Evolutionary conservation across 371 early-diverging fungal species (phyloP), one percentile per base, ranked within the genome.

Genomic region (Batkoa obscura): DNA sequence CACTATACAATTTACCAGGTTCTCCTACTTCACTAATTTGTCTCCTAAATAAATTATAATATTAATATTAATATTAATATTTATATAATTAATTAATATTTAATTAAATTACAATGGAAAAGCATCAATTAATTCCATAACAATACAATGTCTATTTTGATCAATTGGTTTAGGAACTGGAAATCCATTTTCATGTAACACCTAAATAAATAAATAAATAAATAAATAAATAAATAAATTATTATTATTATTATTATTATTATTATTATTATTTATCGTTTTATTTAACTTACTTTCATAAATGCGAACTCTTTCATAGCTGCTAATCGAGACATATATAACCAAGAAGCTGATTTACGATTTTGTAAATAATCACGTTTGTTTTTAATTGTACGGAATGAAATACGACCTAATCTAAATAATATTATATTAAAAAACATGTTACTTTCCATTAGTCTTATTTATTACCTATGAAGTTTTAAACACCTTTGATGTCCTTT

Each of bases 261-360:
- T 9, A 35, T 6, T n/a, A 13, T 36, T 23, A 32, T 35, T 31
- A 8, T 48, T 12, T 13, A 6, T 1, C 12, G 23, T 23, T 70
- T n/a, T n/a, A n/a, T n/a, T n/a, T n/a, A 62, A 30, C 67, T 54
- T 23, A 88, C 85, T 66, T 90, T 86, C 95, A 96, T 94, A 64
- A 97, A 97, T 2, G 94, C 94, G 66, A 72, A 93, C 69, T 98
- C 99, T 62, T 95, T 95, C 79, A 79, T 83, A 1, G 97, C 95
- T 0, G 95, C 90, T 61, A 97, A 73, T 34, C 94, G 80, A 3
- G 95, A 90, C 86, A 97, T 83, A 72, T 96, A 94, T 77, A 95
- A 83, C 98, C 98, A 98, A 3, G 93, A 92, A 9, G 91, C 88
- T 10, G 91, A 84, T 58, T 81, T 83, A 52, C 94, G 80, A 58